A percentile compares a stretch with the other conserved stretches of the same genome.
phyloP scores from a whole-genome alignment of 1,284 basidiomycete species.

The Melampsora larici-populina region DNA sequence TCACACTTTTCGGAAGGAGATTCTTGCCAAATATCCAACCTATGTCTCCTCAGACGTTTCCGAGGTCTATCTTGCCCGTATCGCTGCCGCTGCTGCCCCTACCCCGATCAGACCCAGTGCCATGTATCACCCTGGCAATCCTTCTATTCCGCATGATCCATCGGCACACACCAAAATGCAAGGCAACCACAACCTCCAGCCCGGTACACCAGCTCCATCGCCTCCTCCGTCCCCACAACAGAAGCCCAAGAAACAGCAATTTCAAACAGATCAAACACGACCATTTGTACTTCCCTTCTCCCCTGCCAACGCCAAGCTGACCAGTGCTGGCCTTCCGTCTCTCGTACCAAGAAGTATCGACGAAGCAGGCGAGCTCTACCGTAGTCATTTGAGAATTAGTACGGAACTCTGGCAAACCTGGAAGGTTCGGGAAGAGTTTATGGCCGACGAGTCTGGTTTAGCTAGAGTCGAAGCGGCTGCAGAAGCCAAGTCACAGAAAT shows the following conservation, averaged over 20 bases:
- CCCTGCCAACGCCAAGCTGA: slow-evolving; percentile 49
- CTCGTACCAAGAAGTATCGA: slow-evolving; percentile 90
- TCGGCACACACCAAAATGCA: slow-evolving; percentile 20
- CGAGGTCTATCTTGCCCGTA: slow-evolving; percentile 57
- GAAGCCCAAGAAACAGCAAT: slow-evolving; percentile 96
- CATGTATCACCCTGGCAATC: slow-evolving; percentile 41
- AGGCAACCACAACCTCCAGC: slow-evolving; percentile 40
- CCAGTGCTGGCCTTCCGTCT: slow-evolving; percentile 58
- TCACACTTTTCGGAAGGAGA: slow-evolving; percentile 79
- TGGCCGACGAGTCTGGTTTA: slow-evolving; percentile 86
- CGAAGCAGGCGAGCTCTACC: slow-evolving; percentile 88
- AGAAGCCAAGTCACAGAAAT: slow-evolving; percentile 42
- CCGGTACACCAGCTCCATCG: slow-evolving; percentile 68
- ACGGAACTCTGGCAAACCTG: slow-evolving; percentile 89
- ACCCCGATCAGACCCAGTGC: slow-evolving; percentile 68
- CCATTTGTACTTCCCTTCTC: slow-evolving; percentile 97
- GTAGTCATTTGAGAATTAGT: slow-evolving; percentile 84
- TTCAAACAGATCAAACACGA: slow-evolving; percentile 90
- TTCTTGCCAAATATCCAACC: slow-evolving; percentile 87
- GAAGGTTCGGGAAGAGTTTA: slow-evolving; percentile 88
- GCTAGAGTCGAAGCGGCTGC: slow-evolving; percentile 59
- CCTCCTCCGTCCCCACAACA: slow-evolving; percentile 71
- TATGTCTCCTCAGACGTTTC: slow-evolving; percentile 33
- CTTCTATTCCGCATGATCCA: slow-evolving; percentile 35
- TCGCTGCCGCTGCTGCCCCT: slow-evolving; percentile 86